Evolutionary conservation across 352 stramenopile species (phyloP).

Genomic region (Globisporangium nagaii): DNA sequence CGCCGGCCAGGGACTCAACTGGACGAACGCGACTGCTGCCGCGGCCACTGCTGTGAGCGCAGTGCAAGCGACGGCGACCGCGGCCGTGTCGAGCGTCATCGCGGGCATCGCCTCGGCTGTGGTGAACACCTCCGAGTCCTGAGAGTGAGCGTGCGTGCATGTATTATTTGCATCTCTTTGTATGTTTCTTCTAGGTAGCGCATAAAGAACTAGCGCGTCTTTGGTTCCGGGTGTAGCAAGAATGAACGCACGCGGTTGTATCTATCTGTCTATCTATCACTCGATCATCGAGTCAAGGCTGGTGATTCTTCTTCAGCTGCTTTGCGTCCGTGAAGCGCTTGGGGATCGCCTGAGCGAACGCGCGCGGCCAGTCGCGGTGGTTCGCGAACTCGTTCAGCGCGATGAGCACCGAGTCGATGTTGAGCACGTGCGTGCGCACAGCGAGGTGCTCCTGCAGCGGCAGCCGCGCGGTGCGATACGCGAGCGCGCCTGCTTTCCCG

Average conservation of each 20-base stretch:
- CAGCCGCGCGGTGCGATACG: slow-evolving; percentile 37
- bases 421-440: slow-evolving; percentile 63
- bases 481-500: slow-evolving; percentile 25
- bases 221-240: too few species aligned
- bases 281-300: not conserved
- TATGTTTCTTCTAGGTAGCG: too few species aligned
- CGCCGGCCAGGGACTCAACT: slow-evolving; percentile 82
- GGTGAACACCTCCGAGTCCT: not conserved
- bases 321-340: slow-evolving; percentile 34
- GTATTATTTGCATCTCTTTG: not conserved
- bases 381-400: slow-evolving; percentile 69
- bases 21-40: slow-evolving; percentile 43
- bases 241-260: too few species aligned
- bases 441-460: slow-evolving; percentile 60
- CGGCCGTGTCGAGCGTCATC: slow-evolving; percentile 63
- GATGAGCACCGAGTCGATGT: slow-evolving; percentile 75
- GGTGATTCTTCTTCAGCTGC: not conserved
- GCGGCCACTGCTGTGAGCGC: not conserved
- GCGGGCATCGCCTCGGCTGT: slow-evolving; percentile 32
- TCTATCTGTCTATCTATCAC: not conserved
- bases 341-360: slow-evolving; percentile 52
- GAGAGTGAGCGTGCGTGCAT: slow-evolving; percentile 1
- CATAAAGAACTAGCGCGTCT: too few species aligned
- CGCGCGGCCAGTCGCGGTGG: slow-evolving; percentile 53
- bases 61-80: slow-evolving; percentile 27